Conservation (phyloP, 805 yeast species). For the Scheffersomyces amazonensis region DNA sequence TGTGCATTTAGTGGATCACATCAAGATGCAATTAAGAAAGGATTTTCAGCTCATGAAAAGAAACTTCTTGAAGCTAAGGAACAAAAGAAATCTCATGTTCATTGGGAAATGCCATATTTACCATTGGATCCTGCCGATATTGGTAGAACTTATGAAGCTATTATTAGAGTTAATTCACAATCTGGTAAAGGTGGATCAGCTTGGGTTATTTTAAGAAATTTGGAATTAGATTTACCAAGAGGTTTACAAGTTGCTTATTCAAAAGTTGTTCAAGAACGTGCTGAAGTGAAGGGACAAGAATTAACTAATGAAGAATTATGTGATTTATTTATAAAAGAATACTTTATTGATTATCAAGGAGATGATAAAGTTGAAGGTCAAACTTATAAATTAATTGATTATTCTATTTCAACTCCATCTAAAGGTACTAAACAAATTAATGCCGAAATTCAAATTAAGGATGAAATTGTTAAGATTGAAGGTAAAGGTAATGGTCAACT, state of each 20-base stretch:
- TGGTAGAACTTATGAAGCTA: constrained; percentile 90
- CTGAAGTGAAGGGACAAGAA: constrained; percentile 73
- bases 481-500: constrained; percentile 85
- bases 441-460: constrained; percentile 50
- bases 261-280: constrained; percentile 62
- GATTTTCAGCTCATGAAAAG: constrained; percentile 52
- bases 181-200: constrained; percentile 90
- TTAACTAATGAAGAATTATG: constrained; percentile 62
- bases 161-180: constrained; percentile 83
- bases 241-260: constrained; percentile 77
- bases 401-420: constrained; percentile 40
- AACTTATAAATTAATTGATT: constrained; percentile 42
- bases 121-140: constrained; percentile 84
- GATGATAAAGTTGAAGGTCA: constrained; percentile 22
- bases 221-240: constrained; percentile 80
- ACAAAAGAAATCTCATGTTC: constrained; percentile 31
- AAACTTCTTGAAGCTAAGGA: constrained; percentile 24
- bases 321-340: constrained; percentile 60
- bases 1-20: constrained; percentile 86
- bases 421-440: constrained; percentile 40
- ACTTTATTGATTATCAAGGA: constrained; percentile 39
- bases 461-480: constrained; percentile 32
- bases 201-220: constrained; percentile 74
- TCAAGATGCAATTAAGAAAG: constrained; percentile 86
- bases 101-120: constrained; percentile 76